Conservation (phyloP, 805 yeast genomes). For the Yarrowia keelungensis region DNA sequence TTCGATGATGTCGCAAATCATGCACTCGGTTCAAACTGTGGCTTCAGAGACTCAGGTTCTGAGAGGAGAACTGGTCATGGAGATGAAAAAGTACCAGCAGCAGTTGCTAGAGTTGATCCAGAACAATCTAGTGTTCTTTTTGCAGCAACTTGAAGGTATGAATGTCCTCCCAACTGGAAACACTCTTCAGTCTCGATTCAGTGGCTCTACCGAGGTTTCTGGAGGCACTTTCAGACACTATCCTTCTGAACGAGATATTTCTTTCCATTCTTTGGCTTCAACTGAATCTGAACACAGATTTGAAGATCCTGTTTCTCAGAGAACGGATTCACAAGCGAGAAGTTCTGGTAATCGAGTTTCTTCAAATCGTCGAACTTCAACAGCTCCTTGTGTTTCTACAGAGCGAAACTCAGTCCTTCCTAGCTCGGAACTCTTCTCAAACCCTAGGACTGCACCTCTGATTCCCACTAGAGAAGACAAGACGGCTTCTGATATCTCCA, state of each 20-base stretch:
- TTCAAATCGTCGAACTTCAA: too few species aligned
- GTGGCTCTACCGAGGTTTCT: not conserved
- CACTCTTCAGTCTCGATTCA: not conserved
- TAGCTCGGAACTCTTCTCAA: not conserved
- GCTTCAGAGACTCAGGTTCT: slow-evolving; percentile 40
- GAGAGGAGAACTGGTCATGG: slow-evolving; percentile 27
- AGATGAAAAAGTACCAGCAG: slow-evolving; percentile 29
- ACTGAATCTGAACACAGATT: not conserved
- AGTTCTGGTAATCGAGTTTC: too few species aligned
- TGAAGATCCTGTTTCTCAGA: not conserved
- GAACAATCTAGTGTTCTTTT: slow-evolving; percentile 4
- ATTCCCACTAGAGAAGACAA: slow-evolving; percentile 6
- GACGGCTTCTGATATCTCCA: slow-evolving; percentile 9
- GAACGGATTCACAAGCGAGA: not conserved
- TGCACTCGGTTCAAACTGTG: slow-evolving; percentile 22
- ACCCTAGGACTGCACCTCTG: slow-evolving; percentile 1
- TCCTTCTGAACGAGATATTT: not conserved
- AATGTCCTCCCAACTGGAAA: not conserved
- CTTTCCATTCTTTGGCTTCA: not conserved
- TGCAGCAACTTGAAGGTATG: not conserved
- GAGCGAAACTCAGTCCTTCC: too few species aligned
- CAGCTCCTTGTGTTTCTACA: too few species aligned
- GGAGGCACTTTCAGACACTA: slow-evolving; percentile 2
- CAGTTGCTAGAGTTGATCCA: slow-evolving; percentile 19
- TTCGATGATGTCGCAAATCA: slow-evolving; percentile 7